phyloP scores from a whole-genome alignment of 495 filamentous ascomycete genomes.

The Chaetomium fimeti region DNA sequence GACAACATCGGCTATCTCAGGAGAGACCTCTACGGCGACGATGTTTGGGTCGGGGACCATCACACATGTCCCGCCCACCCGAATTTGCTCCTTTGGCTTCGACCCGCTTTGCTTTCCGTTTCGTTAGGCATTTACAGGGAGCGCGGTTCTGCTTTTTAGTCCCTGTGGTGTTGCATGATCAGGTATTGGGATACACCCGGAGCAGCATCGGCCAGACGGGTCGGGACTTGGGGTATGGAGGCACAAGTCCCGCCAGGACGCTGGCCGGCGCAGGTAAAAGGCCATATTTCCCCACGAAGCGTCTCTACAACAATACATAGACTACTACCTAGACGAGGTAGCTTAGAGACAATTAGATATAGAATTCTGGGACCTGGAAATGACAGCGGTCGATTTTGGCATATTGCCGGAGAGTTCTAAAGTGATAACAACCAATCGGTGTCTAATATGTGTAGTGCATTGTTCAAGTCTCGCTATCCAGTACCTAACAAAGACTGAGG shows the following conservation, averaged over 20 bases:
- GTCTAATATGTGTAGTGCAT: not conserved
- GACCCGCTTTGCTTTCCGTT: not conserved
- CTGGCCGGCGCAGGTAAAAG: not conserved
- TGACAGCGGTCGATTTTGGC: not conserved
- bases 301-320: not conserved
- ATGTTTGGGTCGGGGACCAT: not conserved
- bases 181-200: not conserved
- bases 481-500: too few relatives aligned
- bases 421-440: not conserved
- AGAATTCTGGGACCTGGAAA: not conserved
- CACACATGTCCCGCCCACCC: not conserved
- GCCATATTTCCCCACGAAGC: not conserved
- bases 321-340: not conserved
- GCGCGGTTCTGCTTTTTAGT: not conserved
- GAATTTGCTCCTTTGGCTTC: not conserved
- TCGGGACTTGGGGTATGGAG: not conserved
- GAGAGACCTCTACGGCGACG: not conserved
- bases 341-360: constrained; percentile 1
- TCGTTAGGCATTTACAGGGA: constrained; percentile 4
- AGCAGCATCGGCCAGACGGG: not conserved
- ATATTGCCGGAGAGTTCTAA: not conserved
- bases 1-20: not conserved
- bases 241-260: not conserved
- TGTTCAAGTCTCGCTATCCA: not conserved
- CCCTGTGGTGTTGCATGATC: not conserved